Base-by-base conservation (phyloP, 192 early-diverging fungal genomes). In the Coemansia sp. region DNA sequence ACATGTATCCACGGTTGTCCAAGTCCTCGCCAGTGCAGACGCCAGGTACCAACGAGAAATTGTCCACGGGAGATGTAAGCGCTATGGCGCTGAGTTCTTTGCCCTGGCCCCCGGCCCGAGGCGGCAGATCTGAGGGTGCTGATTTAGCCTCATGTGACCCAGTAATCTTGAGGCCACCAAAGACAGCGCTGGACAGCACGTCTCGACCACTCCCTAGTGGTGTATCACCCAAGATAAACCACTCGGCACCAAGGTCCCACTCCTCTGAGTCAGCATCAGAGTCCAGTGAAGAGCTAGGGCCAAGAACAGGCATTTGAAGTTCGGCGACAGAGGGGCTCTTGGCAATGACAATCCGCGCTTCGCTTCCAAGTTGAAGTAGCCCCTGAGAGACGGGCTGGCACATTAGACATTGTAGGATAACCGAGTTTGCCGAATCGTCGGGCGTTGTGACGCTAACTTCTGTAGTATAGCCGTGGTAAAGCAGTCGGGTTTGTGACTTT, bases 331-430 rank as follows among this genome's bases (percentile, higher is more conserved):
- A 51, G 48, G 9, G 14, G 8, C 7, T 16, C 57, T 73, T 82
- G 3, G 66, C 70, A 34, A 82, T 62, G 26, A 74, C 45, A 10
- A 82, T 67, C 1, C 74, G 69, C n/a, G 64, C 39, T 10, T 42
- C 23, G 18, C 60, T 60, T 3, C 33, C 70, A 16, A 6, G 37
- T 4, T 53, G 11, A 1, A 82, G 11, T 31, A 82, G 24, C 1
- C 79, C 79, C 38, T 76, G 70, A 11, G 62, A 59, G 16, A 69
- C 67, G 14, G 79, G 79, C 70, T 82, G 73, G 36, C 79, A 82
- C 79, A 82, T 82, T 18, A 82, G 33, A 26, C 79, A 82, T 35
- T 66, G 58, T 42, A 82, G 34, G 2, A 21, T 23, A 50, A 74
- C 59, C 14, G 57, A 11, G 5, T 31, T 23, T 0, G 9, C 59